A percentile compares a stretch with the other conserved stretches of the same genome.
These are phyloP conservation scores for Torulaspora franciscae DNA, from an alignment of 805 yeast species.

Conservation along the genomic window DNA sequence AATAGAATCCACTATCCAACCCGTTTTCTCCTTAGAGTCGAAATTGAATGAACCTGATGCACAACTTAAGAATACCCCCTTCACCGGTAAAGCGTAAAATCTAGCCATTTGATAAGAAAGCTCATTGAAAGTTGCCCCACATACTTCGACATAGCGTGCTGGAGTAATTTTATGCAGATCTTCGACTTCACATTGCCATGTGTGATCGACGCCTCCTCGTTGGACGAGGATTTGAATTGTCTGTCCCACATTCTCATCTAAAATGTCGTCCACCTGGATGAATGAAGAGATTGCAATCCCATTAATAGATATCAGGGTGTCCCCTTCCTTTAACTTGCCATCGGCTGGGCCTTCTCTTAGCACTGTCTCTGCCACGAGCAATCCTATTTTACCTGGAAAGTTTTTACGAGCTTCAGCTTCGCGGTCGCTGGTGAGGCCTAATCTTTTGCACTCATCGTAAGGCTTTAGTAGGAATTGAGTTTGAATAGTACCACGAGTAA, in stretches of 20 bases:
- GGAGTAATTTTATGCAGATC: constrained; percentile 83
- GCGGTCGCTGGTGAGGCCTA: constrained; percentile 72
- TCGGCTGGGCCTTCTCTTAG: constrained; percentile 85
- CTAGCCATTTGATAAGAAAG: constrained; percentile 87
- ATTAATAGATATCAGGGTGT: constrained; percentile 69
- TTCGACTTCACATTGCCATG: constrained; percentile 52
- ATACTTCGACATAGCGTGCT: constrained; percentile 68
- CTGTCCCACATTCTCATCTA: constrained; percentile 66
- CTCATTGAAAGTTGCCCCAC: constrained; percentile 83
- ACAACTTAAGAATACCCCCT: constrained; percentile 74
- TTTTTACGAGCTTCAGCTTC: constrained; percentile 62
- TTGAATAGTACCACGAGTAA: constrained; percentile 89
- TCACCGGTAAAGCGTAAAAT: constrained; percentile 73
- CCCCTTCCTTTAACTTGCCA: constrained; percentile 73
- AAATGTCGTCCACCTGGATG: constrained; percentile 73
- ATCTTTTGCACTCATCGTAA: constrained; percentile 82
- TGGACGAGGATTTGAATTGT: constrained; percentile 54
- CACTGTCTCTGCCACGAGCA: constrained; percentile 76
- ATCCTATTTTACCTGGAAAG: constrained; percentile 73
- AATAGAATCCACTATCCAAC: constrained; percentile 77
- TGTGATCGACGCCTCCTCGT: constrained; percentile 64
- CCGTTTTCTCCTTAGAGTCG: constrained; percentile 53
- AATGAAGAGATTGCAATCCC: constrained; percentile 62
- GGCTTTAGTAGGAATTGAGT: constrained; percentile 85
- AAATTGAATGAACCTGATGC: constrained; percentile 73